These are phyloP conservation scores for Bryoerythrophyllum caledonicum DNA, from an alignment of 225 moss, liverwort and hornwort genomes.

Conservation along the genomic window DNA sequence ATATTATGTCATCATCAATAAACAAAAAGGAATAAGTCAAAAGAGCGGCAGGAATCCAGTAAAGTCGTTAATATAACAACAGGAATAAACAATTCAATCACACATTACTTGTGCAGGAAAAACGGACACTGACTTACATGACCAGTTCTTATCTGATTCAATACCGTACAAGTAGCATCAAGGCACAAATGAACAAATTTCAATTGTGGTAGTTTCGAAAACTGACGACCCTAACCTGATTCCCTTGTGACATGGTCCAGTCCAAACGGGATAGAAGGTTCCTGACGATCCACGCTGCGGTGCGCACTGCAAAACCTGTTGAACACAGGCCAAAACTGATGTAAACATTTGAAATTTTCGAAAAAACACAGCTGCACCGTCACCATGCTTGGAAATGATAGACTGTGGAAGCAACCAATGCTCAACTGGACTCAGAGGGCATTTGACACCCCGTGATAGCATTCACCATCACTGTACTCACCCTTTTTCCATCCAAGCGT, in stretches of 20 bases:
- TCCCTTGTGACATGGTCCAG: constrained; percentile 34
- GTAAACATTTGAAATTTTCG: background rate
- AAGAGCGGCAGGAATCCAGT: background rate
- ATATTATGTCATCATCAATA: constrained; percentile 6
- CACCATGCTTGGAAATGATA: background rate
- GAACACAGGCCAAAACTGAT: constrained; percentile 15
- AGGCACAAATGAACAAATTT: constrained; percentile 3
- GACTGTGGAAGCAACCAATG: constrained; percentile 4
- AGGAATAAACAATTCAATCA: constrained; percentile 8
- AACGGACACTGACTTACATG: background rate
- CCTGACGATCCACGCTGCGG: constrained; percentile 33
- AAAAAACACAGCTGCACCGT: constrained; percentile 1
- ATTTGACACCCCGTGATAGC: constrained; percentile 1
- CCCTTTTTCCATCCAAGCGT: constrained; percentile 81
- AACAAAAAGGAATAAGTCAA: background rate
- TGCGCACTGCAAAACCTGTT: constrained; percentile 60
- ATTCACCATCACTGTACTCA: constrained; percentile 30
- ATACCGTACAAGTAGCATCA: background rate
- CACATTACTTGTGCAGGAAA: background rate
- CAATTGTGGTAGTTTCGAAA: background rate
- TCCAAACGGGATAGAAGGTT: constrained; percentile 36
- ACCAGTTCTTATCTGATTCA: constrained; percentile 4
- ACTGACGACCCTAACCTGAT: constrained; percentile 41
- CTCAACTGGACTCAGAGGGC: background rate
- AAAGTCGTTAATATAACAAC: background rate